Evolutionary conservation across 148 eudicot genomes (phyloP), one percentile per base, ranked within the genome.

Genomic region (Polygonum aviculare): DNA sequence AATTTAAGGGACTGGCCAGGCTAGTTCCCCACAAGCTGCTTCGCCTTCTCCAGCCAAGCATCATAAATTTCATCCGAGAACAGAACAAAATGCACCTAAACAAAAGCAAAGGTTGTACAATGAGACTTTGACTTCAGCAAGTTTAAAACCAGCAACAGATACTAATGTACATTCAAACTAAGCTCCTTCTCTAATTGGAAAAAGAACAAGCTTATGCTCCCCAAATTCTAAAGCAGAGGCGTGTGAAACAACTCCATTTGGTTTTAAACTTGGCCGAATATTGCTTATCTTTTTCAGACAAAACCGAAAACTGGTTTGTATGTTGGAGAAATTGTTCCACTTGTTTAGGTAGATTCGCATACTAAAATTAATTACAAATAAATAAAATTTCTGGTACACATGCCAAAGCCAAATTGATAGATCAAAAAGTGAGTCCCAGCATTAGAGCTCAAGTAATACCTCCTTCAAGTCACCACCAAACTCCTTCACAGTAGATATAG

Each of bases 21-120:
- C 71, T 65, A 67, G 72, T 67, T 67, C 45, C 72, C 72, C 19
- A 67, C 72, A 4, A 67, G 44, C 72, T 35, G 72, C 44, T 67
- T 67, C 6, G 94, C 94, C 83, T 83, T 90, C 76, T 81, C 83
- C 85, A 85, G 26, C 98, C 98, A 95, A 69, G 70, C 90, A 57
- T 88, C 74, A 74, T 88, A 95, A 76, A 88, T 85, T 33, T 90
- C 93, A 79, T 92, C 97, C 6, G 85, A 76, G 77, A 90, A 90
- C 67, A 92, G 84, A 77, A 94, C 88, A 84, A 95, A 95, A 79
- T 90, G 90, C 73, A 92, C 96, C 98, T 95, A 89, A 73, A 85
- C 74, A 47, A 5, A 65, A 71, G 31, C 69, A 75, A 55, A 48
- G 12, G 60, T 39, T 14, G 74, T 47, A 63, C 26, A 54, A 76